Conservation (phyloP, 345 rosid species). For the Ricinus communis region DNA sequence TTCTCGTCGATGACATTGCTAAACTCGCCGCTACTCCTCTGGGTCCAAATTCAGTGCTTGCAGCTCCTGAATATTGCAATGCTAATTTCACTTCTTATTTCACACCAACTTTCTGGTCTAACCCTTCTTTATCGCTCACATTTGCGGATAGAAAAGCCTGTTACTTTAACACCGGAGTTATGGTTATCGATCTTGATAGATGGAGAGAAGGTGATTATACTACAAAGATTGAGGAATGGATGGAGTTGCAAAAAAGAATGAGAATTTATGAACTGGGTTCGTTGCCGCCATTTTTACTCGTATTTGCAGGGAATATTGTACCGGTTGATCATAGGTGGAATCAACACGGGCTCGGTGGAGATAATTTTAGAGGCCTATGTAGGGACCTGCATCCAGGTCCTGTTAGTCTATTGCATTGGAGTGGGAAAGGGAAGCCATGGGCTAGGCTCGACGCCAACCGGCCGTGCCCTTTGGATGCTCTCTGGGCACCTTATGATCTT, state of each 20-base stretch:
- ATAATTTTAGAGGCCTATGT: constrained; percentile 31
- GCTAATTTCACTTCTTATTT: constrained; percentile 88
- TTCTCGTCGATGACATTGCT: constrained; percentile 87
- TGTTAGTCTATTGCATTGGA: constrained; percentile 36
- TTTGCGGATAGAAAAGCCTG: constrained; percentile 67
- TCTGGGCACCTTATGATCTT: constrained; percentile 41
- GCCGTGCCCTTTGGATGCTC: constrained; percentile 36
- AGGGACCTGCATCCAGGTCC: constrained; percentile 37
- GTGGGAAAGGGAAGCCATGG: constrained; percentile 42
- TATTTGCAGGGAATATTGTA: constrained; percentile 64
- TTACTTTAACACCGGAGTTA: constrained; percentile 84
- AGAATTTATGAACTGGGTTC: constrained; percentile 81
- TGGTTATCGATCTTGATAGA: constrained; percentile 83
- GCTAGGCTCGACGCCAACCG: constrained; percentile 32
- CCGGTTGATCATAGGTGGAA: constrained; percentile 84
- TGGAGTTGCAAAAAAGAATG: constrained; percentile 68
- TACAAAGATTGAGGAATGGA: constrained; percentile 80
- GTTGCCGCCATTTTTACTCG: constrained; percentile 70
- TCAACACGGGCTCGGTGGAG: constrained; percentile 62
- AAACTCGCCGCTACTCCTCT: constrained; percentile 70
- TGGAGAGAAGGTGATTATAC: constrained; percentile 79
- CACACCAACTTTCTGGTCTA: constrained; percentile 72
- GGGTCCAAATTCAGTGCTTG: constrained; percentile 53
- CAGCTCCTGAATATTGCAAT: constrained; percentile 93
- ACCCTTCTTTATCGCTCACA: constrained; percentile 57